Conservation (phyloP, 78 protist genomes). For the Creolimax fragrantissima region DNA sequence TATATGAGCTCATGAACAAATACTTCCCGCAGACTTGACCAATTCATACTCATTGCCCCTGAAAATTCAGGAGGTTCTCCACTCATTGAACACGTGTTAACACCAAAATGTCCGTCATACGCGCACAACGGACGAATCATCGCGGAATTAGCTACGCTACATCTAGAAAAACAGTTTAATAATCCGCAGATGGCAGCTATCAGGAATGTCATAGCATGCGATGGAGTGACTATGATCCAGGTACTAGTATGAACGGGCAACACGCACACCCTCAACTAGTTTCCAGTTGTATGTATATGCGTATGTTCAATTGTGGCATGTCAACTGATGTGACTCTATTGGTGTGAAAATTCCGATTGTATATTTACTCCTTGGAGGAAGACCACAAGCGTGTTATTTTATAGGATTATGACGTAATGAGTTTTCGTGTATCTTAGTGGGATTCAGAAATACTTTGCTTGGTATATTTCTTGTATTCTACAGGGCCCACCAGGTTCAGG, state of each 20-base stretch:
- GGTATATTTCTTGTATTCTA: too few relatives aligned
- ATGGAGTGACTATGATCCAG: not conserved
- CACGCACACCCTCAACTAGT: too few relatives aligned
- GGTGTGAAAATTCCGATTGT: not conserved
- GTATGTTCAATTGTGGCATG: not conserved
- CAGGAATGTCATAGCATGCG: not conserved
- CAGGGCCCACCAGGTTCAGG: slow-evolving; percentile 55
- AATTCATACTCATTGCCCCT: too few relatives aligned
- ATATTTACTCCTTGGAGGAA: not conserved
- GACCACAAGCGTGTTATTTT: not conserved
- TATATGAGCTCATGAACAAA: too few relatives aligned
- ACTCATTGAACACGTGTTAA: not conserved
- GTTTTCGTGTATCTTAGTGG: not conserved
- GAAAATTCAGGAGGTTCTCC: not conserved
- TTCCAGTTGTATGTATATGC: too few relatives aligned
- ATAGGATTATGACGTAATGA: not conserved
- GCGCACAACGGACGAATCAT: not conserved
- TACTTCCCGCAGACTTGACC: too few relatives aligned
- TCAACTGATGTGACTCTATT: not conserved
- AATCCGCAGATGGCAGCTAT: not conserved
- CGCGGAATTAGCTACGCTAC: not conserved
- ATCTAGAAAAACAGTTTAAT: not conserved
- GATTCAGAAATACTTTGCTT: too few relatives aligned
- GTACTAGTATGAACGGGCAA: not conserved
- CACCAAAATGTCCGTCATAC: not conserved